Percentiles rank a stretch among this genome's conserved stretches.
These are phyloP conservation scores for Saturnispora sekii DNA, from an alignment of 805 yeast genomes.

Conservation along the genomic window DNA sequence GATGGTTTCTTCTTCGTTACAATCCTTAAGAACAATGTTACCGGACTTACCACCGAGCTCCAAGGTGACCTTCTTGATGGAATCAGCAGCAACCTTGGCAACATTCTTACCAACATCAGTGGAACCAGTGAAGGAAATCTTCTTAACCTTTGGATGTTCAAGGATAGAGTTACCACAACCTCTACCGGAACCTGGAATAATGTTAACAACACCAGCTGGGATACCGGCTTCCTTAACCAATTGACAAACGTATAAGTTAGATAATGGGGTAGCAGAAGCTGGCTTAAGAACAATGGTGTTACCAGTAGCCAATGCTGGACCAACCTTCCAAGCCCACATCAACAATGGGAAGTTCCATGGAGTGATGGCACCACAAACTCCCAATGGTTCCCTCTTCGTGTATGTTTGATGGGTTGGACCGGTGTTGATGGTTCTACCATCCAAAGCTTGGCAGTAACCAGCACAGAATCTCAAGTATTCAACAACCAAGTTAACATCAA, in stretches of 20 bases:
- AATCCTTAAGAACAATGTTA: slow-evolving; percentile 72
- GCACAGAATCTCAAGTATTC: slow-evolving; percentile 63
- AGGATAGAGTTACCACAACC: slow-evolving; percentile 77
- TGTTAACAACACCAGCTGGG: slow-evolving; percentile 86
- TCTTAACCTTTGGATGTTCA: slow-evolving; percentile 70
- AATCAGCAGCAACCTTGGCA: slow-evolving; percentile 60
- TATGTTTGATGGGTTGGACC: slow-evolving; percentile 55
- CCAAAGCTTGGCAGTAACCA: slow-evolving; percentile 61
- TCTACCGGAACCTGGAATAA: slow-evolving; percentile 80
- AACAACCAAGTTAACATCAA: slow-evolving; percentile 57
- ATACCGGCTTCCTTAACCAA: slow-evolving; percentile 74
- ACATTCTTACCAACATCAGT: slow-evolving; percentile 76
- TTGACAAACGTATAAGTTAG: slow-evolving; percentile 67
- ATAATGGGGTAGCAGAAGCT: slow-evolving; percentile 70
- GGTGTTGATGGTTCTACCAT: slow-evolving; percentile 55
- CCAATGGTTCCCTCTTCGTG: slow-evolving; percentile 66
- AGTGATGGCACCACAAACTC: slow-evolving; percentile 75
- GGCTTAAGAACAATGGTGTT: slow-evolving; percentile 66
- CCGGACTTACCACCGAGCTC: slow-evolving; percentile 91
- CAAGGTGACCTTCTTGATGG: slow-evolving; percentile 69
- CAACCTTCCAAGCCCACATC: slow-evolving; percentile 74
- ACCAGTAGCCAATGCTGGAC: slow-evolving; percentile 72
- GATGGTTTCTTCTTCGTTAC: slow-evolving; percentile 57
- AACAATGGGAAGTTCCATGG: slow-evolving; percentile 82
- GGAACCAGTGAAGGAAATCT: slow-evolving; percentile 93